phyloP scores from a whole-genome alignment of 345 rosid species.

The Schrenkiella parvula region DNA sequence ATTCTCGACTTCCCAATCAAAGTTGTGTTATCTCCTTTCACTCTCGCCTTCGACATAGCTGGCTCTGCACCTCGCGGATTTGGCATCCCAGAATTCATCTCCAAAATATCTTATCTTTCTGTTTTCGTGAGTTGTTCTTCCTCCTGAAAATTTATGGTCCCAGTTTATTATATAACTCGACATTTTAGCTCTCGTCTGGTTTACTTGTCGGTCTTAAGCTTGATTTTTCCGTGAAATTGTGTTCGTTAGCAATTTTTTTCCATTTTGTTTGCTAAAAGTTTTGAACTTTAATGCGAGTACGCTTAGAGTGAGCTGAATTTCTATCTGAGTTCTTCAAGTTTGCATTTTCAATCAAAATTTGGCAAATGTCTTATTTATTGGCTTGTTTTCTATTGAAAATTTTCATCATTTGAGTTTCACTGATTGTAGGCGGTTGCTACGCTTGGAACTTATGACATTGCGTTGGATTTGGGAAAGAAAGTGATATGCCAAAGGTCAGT shows the following conservation, averaged over 20 bases:
- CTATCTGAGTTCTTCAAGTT: background rate
- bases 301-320: background rate
- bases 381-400: background rate
- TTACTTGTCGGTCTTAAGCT: background rate
- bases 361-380: background rate
- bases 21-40: slow-evolving; percentile 72
- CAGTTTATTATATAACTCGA: background rate
- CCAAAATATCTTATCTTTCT: slow-evolving; percentile 66
- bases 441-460: slow-evolving; percentile 86
- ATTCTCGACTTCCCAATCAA: slow-evolving; percentile 73
- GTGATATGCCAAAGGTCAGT: slow-evolving; percentile 80
- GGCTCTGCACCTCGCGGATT: slow-evolving; percentile 95
- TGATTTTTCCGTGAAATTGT: background rate
- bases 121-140: slow-evolving; percentile 52
- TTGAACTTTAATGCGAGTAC: background rate
- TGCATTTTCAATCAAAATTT: background rate
- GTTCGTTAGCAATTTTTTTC: too few species aligned
- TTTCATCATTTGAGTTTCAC: background rate
- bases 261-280: slow-evolving; percentile 1
- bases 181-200: background rate
- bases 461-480: slow-evolving; percentile 87
- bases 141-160: background rate
- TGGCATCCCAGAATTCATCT: slow-evolving; percentile 77
- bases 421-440: slow-evolving; percentile 67
- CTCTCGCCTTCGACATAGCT: slow-evolving; percentile 81